Base-by-base conservation (phyloP, 1,284 basidiomycete species). In the Agroathelia rolfsii region DNA sequence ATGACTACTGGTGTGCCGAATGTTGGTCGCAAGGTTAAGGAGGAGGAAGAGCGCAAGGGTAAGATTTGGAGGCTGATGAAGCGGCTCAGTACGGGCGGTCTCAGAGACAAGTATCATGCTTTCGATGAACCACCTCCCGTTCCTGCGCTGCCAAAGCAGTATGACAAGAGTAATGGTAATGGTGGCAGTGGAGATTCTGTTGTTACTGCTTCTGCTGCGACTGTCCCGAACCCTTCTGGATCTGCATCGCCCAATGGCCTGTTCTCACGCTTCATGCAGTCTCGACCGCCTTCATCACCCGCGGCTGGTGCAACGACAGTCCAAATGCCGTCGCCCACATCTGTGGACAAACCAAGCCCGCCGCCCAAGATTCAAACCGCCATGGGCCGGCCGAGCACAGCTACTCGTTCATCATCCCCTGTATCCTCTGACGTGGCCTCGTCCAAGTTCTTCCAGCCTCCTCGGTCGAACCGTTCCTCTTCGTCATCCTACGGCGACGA, bases 31-130 rank as follows among this genome's bases (percentile, higher is more conserved):
- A 44, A 48, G 35, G 42, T 41, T 32, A 55, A 56, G 6, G 42
- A 45, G 10, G 49, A 50, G 18, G 37, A 50, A 10, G 59, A 58
- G 5, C 48, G 57, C 3, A 61, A 66, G 10, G 59, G 56, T 27
- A 68, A 61, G 43, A 52, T 79, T 3, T 81, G 76, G 76, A 75
- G 64, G 48, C 48, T 83, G 28, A 64, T 83, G 61, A 80, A 78
- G 50, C 63, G 75, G 17, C 69, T 82, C 35, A 80, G 76, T 42
- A 66, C 71, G 0, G 72, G 73, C 9, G 73, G 63, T 3, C 52
- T 80, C 25, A 63, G 72, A 37, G 77, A 81, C 12, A 71, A 64
- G 44, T 76, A 67, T 43, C 51, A 56, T 27, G 30, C 38, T 34
- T 18, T 36, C 10, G 27, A 29, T 30, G 43, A 49, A 3, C 61